phyloP scores from a whole-genome alignment of 2,329 filamentous ascomycete genomes.

The Microsporum canis region DNA sequence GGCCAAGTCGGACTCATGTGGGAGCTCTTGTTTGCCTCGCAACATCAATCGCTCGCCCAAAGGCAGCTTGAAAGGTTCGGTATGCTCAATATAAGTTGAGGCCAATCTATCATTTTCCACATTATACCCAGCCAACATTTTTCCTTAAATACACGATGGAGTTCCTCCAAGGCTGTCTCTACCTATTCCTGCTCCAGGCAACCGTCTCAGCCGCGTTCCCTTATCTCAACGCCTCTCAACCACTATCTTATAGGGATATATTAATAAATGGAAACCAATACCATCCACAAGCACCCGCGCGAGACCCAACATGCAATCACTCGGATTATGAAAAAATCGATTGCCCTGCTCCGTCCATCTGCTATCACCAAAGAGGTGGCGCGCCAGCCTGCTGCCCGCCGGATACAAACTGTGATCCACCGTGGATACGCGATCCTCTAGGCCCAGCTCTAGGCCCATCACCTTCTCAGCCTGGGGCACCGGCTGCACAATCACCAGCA shows the following conservation, averaged over 20 bases:
- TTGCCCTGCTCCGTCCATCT: constrained; percentile 12
- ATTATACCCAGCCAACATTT: neutral
- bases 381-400: constrained; percentile 20
- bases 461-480: neutral
- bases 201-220: neutral
- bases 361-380: constrained; percentile 20
- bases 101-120: neutral
- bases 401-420: constrained; percentile 17
- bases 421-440: neutral
- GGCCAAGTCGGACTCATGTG: neutral
- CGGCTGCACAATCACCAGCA: neutral
- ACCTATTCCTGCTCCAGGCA: neutral
- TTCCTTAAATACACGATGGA: neutral
- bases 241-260: neutral
- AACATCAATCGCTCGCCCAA: neutral
- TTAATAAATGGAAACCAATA: neutral
- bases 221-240: neutral
- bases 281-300: neutral
- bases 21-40: neutral
- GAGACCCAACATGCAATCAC: constrained; percentile 7
- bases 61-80: neutral
- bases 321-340: neutral
- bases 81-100: neutral
- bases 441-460: neutral
- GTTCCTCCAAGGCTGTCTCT: neutral